Conservation (phyloP, 192 early-diverging fungal species). For the Backusella morwellensis region DNA sequence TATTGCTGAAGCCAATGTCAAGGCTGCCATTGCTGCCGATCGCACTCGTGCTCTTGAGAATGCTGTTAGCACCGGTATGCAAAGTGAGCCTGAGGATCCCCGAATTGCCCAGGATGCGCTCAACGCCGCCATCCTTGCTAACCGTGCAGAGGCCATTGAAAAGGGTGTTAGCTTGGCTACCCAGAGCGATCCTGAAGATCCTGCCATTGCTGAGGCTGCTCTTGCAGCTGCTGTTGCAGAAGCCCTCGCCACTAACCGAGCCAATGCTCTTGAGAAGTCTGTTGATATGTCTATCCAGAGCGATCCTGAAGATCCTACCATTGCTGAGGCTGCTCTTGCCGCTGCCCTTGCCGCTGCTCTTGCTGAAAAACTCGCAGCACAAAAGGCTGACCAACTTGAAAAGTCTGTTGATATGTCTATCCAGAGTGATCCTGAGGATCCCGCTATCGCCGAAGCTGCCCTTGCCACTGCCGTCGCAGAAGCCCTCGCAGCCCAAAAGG, state of each 20-base stretch:
- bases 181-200: conserved; percentile 1
- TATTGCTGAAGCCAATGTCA: background rate
- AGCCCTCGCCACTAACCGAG: background rate
- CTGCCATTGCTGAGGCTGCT: background rate
- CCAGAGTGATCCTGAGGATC: background rate
- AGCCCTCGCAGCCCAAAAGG: conserved; percentile 18
- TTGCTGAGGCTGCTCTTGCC: background rate
- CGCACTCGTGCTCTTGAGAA: conserved; percentile 16
- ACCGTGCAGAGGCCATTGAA: background rate
- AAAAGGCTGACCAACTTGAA: background rate
- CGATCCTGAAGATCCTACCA: background rate
- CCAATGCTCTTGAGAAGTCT: background rate
- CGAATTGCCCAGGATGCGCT: background rate
- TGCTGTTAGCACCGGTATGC: background rate
- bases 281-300: background rate
- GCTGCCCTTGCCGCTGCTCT: conserved; percentile 11
- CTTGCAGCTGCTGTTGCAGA: conserved; percentile 16
- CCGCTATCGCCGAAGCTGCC: background rate
- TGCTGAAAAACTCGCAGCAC: background rate
- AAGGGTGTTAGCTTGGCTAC: background rate
- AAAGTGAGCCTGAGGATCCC: background rate
- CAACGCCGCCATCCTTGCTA: background rate
- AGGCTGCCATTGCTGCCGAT: conserved; percentile 4
- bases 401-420: background rate
- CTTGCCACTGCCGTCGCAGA: background rate